Percentiles rank a stretch among this genome's conserved stretches.
phyloP scores from a whole-genome alignment of 2,329 filamentous ascomycete genomes.

The Talaromyces sp. region DNA sequence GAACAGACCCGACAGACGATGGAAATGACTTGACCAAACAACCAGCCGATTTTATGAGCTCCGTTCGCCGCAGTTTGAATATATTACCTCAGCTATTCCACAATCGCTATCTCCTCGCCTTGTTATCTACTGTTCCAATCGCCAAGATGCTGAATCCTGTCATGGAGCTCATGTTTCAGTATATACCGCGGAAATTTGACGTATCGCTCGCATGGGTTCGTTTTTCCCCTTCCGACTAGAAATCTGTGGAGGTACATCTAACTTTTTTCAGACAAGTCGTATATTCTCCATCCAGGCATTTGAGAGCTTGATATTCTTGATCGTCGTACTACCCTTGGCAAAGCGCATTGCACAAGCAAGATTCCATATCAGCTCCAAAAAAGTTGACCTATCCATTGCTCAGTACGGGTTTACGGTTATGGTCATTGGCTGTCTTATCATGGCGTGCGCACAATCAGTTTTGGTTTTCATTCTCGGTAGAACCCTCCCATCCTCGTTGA shows the following conservation, averaged over 20 bases:
- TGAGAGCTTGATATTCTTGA: background rate
- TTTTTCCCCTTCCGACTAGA: too few species aligned
- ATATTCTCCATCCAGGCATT: conserved; percentile 4
- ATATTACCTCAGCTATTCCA: background rate
- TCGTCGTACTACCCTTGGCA: background rate
- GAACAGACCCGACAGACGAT: background rate
- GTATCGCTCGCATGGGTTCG: conserved; percentile 7
- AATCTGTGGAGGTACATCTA: background rate
- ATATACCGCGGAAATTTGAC: conserved; percentile 6
- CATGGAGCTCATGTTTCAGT: conserved; percentile 10
- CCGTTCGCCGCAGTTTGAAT: background rate
- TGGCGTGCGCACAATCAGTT: background rate
- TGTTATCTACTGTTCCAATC: conserved; percentile 4
- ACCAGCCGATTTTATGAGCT: background rate
- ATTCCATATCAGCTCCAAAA: background rate
- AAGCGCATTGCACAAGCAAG: background rate
- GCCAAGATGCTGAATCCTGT: conserved; percentile 3
- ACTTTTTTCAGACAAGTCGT: conserved; percentile 1
- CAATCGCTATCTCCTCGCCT: background rate
- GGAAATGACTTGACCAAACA: background rate
- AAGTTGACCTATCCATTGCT: conserved; percentile 2
- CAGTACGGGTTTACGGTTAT: conserved; percentile 4
- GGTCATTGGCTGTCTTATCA: background rate
- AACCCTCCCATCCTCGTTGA: background rate
- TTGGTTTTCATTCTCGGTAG: background rate